Percentiles rank a stretch among this genome's conserved stretches.
These are phyloP conservation scores for Cystobasidium slooffiae DNA, from an alignment of 1,284 basidiomycete genomes.

Conservation along the genomic window DNA sequence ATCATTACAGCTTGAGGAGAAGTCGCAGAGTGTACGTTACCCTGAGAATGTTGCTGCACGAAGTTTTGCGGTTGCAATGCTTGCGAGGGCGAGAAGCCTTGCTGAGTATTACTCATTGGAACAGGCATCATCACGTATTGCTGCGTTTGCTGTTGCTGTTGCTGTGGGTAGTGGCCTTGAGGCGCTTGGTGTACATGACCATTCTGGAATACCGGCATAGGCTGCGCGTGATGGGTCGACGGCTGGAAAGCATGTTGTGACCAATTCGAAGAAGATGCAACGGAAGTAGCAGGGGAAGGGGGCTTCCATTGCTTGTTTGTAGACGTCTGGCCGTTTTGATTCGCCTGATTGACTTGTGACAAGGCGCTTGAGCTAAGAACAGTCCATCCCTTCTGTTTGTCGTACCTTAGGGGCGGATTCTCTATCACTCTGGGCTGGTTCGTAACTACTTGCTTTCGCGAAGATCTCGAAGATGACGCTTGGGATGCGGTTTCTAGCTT, in stretches of 20 bases:
- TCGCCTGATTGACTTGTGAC: not conserved
- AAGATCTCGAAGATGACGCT: constrained; percentile 5
- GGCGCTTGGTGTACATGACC: not conserved
- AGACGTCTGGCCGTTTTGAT: not conserved
- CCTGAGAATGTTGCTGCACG: not conserved
- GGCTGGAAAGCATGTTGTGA: constrained; percentile 14
- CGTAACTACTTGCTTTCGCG: not conserved
- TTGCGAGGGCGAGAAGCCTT: not conserved
- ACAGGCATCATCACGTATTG: constrained; percentile 1
- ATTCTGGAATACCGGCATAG: not conserved
- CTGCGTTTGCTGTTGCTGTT: constrained; percentile 1
- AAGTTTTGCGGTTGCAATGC: not conserved
- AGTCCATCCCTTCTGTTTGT: constrained; percentile 27
- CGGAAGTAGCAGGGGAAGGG: constrained; percentile 14
- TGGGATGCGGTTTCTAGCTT: not conserved
- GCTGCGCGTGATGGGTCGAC: not conserved
- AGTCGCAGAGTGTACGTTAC: not conserved
- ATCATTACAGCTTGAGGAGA: not conserved
- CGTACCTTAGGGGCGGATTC: constrained; percentile 30
- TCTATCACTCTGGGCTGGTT: not conserved
- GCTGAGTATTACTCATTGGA: not conserved
- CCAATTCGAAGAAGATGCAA: constrained; percentile 7
- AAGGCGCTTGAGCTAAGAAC: constrained; percentile 5
- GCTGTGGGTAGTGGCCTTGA: not conserved
- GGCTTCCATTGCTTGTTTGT: not conserved